These are phyloP conservation scores for Pythium periplocum DNA, from an alignment of 352 stramenopile genomes.

Conservation along the genomic window DNA sequence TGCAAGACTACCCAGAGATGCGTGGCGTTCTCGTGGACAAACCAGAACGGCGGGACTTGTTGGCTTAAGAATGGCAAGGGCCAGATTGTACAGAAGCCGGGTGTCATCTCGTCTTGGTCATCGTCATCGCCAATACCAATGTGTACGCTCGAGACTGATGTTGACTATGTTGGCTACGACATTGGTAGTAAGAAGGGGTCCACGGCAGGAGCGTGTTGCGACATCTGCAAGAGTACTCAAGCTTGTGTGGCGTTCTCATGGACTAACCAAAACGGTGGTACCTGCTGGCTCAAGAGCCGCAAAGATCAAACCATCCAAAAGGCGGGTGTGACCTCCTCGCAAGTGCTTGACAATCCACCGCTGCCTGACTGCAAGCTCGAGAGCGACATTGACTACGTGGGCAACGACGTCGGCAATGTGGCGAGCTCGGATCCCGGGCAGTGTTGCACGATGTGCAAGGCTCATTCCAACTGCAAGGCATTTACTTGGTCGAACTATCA, in stretches of 20 bases:
- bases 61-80: neutral
- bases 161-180: slow-evolving; percentile 25
- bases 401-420: neutral
- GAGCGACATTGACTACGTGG: neutral
- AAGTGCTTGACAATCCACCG: neutral
- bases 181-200: slow-evolving; percentile 4
- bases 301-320: neutral
- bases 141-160: too few species aligned
- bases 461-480: slow-evolving; percentile 16
- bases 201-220: neutral
- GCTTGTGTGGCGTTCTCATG: slow-evolving; percentile 19
- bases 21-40: too few species aligned
- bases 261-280: slow-evolving; percentile 20
- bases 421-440: neutral
- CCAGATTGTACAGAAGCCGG: too few species aligned
- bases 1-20: too few species aligned
- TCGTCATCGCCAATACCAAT: too few species aligned
- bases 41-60: too few species aligned
- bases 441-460: slow-evolving; percentile 27
- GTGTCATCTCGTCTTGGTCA: too few species aligned
- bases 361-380: neutral
- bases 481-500: slow-evolving; percentile 42
- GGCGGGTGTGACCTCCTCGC: neutral
- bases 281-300: slow-evolving; percentile 29
- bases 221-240: neutral